Conservation (phyloP, 192 early-diverging fungal genomes). For the Podila epicladia region DNA sequence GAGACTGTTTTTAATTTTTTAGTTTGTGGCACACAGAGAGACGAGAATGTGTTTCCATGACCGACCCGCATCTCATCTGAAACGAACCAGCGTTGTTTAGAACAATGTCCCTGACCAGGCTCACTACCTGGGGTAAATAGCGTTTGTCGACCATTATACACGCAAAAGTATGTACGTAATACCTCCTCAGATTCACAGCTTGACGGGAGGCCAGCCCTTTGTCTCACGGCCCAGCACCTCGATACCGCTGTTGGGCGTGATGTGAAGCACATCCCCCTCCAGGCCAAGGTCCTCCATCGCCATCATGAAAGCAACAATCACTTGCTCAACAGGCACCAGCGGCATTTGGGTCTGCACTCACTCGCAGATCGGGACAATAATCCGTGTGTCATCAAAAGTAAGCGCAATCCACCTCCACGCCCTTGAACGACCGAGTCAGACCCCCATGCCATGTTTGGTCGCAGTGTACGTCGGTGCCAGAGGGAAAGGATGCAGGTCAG, state of each 20-base stretch:
- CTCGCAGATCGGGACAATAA: conserved; percentile 53
- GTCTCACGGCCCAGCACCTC: background rate
- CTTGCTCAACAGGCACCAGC: conserved; percentile 52
- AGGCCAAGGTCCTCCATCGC: conserved; percentile 65
- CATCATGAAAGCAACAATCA: conserved; percentile 65
- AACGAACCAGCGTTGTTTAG: too few relatives aligned
- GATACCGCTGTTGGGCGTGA: background rate
- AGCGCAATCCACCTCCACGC: conserved; percentile 57
- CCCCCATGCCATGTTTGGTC: conserved; percentile 77
- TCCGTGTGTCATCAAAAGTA: conserved; percentile 61
- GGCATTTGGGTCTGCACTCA: conserved; percentile 23
- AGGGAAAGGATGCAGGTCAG: conserved; percentile 66
- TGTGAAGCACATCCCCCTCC: conserved; percentile 54
- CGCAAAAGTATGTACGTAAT: too few relatives aligned
- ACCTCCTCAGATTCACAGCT: too few relatives aligned
- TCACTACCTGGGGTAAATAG: too few relatives aligned
- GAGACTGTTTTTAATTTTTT: too few relatives aligned
- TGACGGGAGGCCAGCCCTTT: too few relatives aligned
- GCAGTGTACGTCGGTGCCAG: conserved; percentile 77
- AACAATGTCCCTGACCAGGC: too few relatives aligned
- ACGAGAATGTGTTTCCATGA: too few relatives aligned
- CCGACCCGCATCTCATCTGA: too few relatives aligned
- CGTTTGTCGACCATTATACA: too few relatives aligned
- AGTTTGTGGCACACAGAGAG: too few relatives aligned
- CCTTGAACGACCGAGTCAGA: conserved; percentile 64